Evolutionary conservation across 169 alveolate species (phyloP), one percentile per base, ranked within the genome.

Genomic region (Babesia sp.): DNA sequence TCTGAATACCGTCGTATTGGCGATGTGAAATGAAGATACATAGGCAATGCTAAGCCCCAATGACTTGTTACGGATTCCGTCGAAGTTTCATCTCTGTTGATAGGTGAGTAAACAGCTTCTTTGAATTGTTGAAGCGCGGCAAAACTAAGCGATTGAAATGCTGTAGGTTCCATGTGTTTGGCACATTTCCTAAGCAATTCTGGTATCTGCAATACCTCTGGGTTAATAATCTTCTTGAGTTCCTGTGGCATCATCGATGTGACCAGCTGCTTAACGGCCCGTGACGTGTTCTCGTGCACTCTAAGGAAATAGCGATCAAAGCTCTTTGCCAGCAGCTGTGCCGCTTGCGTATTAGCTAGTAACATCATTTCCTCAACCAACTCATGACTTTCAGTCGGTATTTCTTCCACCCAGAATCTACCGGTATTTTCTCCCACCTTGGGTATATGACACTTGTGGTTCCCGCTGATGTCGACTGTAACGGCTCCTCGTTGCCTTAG

Each of bases 1-100:
- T 98, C 99, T 2, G 99, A 98, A 90, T 98, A 98, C 80, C 99
- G 92, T 86, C 99, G 93, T 59, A 98, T 98, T 3, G 99, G 99
- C n/a, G 99, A 96, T 9, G 99, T 98, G 86, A 97, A 98, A 85
- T 98, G 99, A 33, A 98, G 96, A 81, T 98, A 98, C 34, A 95
- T 87, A 44, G 94, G 96, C 61, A 96, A 95, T 0, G 97, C 98
- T 29, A 98, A 87, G 46, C 99, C 99, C 94, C 98, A 98, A 84
- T 98, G 99, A 56, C 71, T 58, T 11, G 61, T 34, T 1, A 56
- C 29, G 28, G 34, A 34, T 24, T 11, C 14, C 29, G 84, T 69
- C 14, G 51, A 57, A 20, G 67, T 54, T 20, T 24, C 60, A 12
- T 63, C 75, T 48, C 76, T 83, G 55, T 55, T 29, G 28, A 61